phyloP scores from a whole-genome alignment of 2,329 filamentous ascomycete genomes.

The Aspergillus latus region DNA sequence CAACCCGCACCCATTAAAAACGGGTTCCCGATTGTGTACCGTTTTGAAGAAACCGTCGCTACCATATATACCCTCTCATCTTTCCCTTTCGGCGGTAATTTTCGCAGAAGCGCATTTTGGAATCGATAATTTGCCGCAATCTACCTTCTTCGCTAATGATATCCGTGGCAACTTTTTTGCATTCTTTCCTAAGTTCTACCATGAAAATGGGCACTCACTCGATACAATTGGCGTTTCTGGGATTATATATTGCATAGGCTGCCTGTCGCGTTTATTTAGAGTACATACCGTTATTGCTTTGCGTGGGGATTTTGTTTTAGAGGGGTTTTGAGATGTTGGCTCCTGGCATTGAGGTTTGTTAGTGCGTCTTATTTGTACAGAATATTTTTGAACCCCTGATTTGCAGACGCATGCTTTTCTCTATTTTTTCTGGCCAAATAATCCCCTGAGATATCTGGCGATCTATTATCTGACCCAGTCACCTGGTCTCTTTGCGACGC shows the following conservation, averaged over 20 bases:
- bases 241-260: constrained; percentile 6
- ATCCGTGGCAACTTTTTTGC: constrained; percentile 9
- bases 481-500: background rate
- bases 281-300: constrained; percentile 7
- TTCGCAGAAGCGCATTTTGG: background rate
- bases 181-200: background rate
- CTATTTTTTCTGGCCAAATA: constrained; percentile 1
- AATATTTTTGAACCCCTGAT: background rate
- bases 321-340: constrained; percentile 8
- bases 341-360: constrained; percentile 7
- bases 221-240: constrained; percentile 11
- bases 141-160: constrained; percentile 11
- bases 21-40: constrained; percentile 2
- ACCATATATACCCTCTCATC: constrained; percentile 2
- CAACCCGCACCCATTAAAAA: constrained; percentile 39
- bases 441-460: background rate
- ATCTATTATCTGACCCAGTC: background rate
- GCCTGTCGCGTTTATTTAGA: constrained; percentile 8
- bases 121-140: constrained; percentile 9
- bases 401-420: constrained; percentile 5
- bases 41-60: background rate
- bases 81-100: constrained; percentile 4
- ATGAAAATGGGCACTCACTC: constrained; percentile 6
- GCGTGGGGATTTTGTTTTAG: constrained; percentile 6
- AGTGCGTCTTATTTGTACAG: constrained; percentile 8